Evolutionary conservation across 164 flowering plant genomes (phyloP).

Genomic region (Vitis cinerea): DNA sequence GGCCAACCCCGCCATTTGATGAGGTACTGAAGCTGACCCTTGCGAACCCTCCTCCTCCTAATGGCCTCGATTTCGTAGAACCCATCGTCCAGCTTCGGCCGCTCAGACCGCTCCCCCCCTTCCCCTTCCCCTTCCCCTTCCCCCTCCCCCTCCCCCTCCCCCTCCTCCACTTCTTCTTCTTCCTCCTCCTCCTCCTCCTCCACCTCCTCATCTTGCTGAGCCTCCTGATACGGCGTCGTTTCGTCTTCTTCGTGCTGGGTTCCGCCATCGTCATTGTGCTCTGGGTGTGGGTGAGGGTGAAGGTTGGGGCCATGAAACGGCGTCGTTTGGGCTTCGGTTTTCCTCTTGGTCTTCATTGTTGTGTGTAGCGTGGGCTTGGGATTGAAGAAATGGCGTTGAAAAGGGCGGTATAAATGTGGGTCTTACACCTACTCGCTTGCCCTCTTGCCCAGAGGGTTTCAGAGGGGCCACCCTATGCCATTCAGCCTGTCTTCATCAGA

Average conservation of each 20-base stretch:
- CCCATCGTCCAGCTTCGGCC: constrained; percentile 81
- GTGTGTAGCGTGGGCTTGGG: too few species aligned
- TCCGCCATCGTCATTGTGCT: too few species aligned
- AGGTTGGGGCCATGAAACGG: too few species aligned
- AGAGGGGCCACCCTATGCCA: too few species aligned
- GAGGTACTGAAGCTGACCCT: constrained; percentile 83
- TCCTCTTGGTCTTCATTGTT: too few species aligned
- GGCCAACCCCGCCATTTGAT: constrained; percentile 99
- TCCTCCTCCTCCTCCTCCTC: constrained; percentile 19
- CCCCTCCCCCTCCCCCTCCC: constrained; percentile 19
- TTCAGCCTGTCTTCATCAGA: too few species aligned
- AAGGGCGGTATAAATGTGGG: too few species aligned
- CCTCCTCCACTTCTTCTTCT: constrained; percentile 5
- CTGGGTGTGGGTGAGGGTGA: too few species aligned
- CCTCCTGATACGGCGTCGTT: background rate
- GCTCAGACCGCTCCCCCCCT: constrained; percentile 14
- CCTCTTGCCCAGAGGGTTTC: too few species aligned
- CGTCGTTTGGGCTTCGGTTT: too few species aligned
- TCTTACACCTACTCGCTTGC: too few species aligned
- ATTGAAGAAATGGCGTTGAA: too few species aligned
- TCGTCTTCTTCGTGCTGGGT: background rate
- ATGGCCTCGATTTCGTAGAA: constrained; percentile 87
- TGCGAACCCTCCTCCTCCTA: constrained; percentile 68
- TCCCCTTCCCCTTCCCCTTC: constrained; percentile 13
- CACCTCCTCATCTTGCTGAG: constrained; percentile 10